Evolutionary conservation across 2,329 filamentous ascomycete species (phyloP).

Genomic region (Xylaria sp.): DNA sequence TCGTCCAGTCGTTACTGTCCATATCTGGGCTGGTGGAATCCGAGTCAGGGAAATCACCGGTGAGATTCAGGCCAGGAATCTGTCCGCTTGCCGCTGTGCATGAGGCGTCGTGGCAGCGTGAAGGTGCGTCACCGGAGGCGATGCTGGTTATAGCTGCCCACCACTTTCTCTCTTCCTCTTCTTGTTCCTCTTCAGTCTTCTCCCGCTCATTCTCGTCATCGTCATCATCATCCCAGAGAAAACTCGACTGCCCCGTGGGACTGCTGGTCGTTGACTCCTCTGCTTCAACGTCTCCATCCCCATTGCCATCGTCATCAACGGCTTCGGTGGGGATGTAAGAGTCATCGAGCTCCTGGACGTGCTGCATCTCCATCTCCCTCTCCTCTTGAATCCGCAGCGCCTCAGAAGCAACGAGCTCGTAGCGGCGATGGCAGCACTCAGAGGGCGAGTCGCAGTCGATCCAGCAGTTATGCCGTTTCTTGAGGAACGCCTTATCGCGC

Average conservation of each 20-base stretch:
- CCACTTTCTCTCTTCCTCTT: constrained; percentile 32
- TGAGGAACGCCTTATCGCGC: constrained; percentile 42
- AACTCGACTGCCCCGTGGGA: constrained; percentile 40
- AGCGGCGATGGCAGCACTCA: constrained; percentile 55
- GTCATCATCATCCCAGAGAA: constrained; percentile 38
- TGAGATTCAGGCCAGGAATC: neutral
- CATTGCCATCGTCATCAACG: constrained; percentile 15
- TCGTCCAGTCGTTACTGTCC: neutral
- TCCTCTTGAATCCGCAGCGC: constrained; percentile 49
- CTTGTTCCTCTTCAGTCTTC: constrained; percentile 8
- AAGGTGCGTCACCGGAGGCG: neutral
- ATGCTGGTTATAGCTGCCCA: constrained; percentile 16
- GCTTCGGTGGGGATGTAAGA: constrained; percentile 36
- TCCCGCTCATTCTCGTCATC: constrained; percentile 6
- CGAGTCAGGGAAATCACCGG: too few species aligned
- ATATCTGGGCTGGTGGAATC: too few species aligned
- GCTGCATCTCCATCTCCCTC: constrained; percentile 15
- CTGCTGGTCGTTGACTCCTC: constrained; percentile 37
- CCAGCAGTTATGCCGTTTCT: constrained; percentile 42
- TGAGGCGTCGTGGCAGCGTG: too few species aligned
- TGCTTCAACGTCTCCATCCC: constrained; percentile 18
- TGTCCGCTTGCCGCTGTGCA: neutral
- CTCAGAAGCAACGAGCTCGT: constrained; percentile 54
- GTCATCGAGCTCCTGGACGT: constrained; percentile 35
- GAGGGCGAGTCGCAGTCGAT: constrained; percentile 55